Conservation (phyloP, 768 basidiomycete species). For the Mycena polygramma region DNA sequence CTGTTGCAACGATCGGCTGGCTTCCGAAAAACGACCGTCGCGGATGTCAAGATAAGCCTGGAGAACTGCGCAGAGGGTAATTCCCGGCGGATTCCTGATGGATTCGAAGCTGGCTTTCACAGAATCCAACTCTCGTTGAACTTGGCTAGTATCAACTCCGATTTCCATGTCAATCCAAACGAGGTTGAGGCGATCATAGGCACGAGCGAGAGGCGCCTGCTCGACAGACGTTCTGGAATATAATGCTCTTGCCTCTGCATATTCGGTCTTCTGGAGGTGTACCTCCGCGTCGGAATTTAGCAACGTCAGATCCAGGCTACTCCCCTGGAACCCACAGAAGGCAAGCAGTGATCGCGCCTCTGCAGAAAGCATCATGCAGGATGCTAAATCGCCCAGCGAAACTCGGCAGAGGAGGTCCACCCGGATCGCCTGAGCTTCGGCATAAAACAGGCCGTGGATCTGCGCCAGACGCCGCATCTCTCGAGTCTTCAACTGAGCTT, state of each 20-base stretch:
- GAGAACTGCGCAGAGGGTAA: conserved; percentile 11
- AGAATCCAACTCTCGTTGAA: conserved; percentile 10
- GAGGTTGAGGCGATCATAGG: conserved; percentile 25
- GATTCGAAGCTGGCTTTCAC: conserved; percentile 16
- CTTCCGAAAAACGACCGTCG: neutral
- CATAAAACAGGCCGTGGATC: conserved; percentile 20
- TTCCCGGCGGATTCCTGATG: conserved; percentile 17
- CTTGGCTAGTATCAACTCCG: neutral
- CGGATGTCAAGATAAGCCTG: conserved; percentile 26
- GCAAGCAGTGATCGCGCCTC: conserved; percentile 18
- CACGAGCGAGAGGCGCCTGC: conserved; percentile 18
- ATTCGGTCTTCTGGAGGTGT: conserved; percentile 32
- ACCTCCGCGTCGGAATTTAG: conserved; percentile 23
- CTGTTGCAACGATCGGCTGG: neutral
- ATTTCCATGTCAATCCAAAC: conserved; percentile 19
- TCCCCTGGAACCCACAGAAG: conserved; percentile 26
- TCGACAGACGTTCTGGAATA: conserved; percentile 14
- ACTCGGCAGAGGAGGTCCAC: conserved; percentile 19
- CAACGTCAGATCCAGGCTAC: conserved; percentile 8
- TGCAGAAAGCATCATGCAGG: conserved; percentile 10
- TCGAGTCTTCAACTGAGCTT: neutral
- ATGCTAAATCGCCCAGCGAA: conserved; percentile 9
- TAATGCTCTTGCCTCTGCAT: conserved; percentile 20
- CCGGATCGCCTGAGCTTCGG: conserved; percentile 19
- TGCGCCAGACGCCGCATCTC: conserved; percentile 25